Percentiles rank a stretch among this genome's conserved stretches.
These are phyloP conservation scores for Powellomyces hirtus DNA, from an alignment of 192 early-diverging fungal species.

Conservation along the genomic window DNA sequence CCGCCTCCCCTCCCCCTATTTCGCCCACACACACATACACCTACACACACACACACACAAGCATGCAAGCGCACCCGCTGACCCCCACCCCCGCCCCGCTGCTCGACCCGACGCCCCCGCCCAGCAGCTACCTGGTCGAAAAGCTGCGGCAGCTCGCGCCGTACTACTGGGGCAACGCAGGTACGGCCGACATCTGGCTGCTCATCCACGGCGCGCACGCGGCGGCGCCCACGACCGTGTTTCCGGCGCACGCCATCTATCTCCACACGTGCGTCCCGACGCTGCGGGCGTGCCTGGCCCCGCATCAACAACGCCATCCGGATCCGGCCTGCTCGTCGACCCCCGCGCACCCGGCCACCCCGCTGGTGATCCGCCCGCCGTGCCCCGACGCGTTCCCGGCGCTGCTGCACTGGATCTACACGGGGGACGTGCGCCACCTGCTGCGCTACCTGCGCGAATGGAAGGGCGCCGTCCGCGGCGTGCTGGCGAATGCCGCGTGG, in stretches of 20 bases:
- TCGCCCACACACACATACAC: too few relatives aligned
- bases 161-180: not conserved
- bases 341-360: not conserved
- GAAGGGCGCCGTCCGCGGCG: not conserved
- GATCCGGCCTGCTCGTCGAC: too few relatives aligned
- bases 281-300: not conserved
- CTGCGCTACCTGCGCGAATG: not conserved
- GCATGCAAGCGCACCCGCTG: too few relatives aligned
- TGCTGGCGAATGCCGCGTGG: conserved; percentile 4
- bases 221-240: not conserved
- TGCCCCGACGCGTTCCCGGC: conserved; percentile 2
- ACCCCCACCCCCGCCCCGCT: too few relatives aligned
- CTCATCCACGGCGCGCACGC: not conserved
- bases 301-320: not conserved
- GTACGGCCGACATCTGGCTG: conserved; percentile 9
- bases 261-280: not conserved
- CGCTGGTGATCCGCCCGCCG: not conserved
- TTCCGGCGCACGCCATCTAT: not conserved
- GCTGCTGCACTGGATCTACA: conserved; percentile 1
- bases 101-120: too few relatives aligned
- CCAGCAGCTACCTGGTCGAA: conserved; percentile 7
- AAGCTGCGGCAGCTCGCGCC: not conserved
- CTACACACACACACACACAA: too few relatives aligned
- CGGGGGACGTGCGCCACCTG: not conserved
- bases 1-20: too few relatives aligned